Percentiles rank a stretch among this genome's conserved stretches.
Evolutionary conservation across 2,329 filamentous ascomycete genomes (phyloP).

Genomic region (Clonostachys chloroleuca): DNA sequence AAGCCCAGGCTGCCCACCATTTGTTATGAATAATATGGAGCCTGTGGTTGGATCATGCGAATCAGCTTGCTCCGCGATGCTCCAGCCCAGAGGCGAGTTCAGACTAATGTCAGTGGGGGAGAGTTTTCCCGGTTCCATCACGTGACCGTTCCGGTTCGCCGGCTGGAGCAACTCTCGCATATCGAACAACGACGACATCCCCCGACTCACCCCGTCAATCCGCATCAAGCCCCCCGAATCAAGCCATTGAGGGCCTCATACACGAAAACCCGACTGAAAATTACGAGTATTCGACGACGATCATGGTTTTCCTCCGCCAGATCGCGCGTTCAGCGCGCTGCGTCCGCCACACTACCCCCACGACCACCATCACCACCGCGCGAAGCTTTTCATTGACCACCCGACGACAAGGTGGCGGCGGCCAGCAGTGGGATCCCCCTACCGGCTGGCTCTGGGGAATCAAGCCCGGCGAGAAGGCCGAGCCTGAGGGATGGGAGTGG

Average conservation of each 20-base stretch:
- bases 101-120: neutral
- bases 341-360: conserved; percentile 21
- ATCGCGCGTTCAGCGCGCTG: conserved; percentile 28
- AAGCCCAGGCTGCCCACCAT: no score
- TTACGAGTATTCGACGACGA: neutral
- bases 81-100: neutral
- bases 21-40: neutral
- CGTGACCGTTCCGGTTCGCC: neutral
- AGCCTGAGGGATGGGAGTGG: conserved; percentile 95
- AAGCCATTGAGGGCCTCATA: neutral
- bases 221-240: neutral
- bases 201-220: neutral
- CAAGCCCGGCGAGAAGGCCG: conserved; percentile 90
- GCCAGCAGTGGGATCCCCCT: conserved; percentile 81
- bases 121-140: no score
- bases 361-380: conserved; percentile 9
- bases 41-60: neutral
- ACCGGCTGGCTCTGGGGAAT: conserved; percentile 90
- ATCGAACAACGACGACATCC: conserved; percentile 11
- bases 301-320: conserved; percentile 29
- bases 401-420: conserved; percentile 32
- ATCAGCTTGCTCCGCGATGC: neutral
- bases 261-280: conserved; percentile 6
- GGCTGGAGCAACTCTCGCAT: conserved; percentile 2
- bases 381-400: conserved; percentile 39